A percentile compares a stretch with the other conserved stretches of the same genome.
Evolutionary conservation across 1,284 basidiomycete species (phyloP).

Genomic region (Takashimella tepidaria): DNA sequence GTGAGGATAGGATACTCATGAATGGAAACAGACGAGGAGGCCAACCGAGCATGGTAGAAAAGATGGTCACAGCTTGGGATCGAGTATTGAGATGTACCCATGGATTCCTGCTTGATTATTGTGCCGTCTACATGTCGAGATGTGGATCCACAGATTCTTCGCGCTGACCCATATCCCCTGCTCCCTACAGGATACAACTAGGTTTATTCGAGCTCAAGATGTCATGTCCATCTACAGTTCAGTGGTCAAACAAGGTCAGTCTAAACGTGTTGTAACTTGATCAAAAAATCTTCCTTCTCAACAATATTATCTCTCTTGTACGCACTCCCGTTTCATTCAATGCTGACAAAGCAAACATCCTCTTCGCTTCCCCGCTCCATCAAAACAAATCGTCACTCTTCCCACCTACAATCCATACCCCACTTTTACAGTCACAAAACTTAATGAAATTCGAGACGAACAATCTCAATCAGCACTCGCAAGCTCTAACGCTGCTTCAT

Average conservation of each 20-base stretch:
- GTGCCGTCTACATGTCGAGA: too few relatives aligned
- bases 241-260: constrained; percentile 85
- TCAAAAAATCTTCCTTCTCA: constrained; percentile 1
- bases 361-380: not conserved
- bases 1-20: constrained; percentile 34
- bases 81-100: too few relatives aligned
- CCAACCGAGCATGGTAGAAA: constrained; percentile 37
- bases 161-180: too few relatives aligned
- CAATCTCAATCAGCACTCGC: constrained; percentile 20
- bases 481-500: constrained; percentile 16
- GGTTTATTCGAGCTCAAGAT: constrained; percentile 83
- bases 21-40: too few relatives aligned
- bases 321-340: not conserved
- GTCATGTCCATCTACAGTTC: constrained; percentile 90
- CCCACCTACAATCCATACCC: not conserved
- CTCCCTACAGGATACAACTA: constrained; percentile 66
- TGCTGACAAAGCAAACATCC: constrained; percentile 4
- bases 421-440: constrained; percentile 64
- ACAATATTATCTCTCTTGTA: not conserved
- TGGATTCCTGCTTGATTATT: too few relatives aligned
- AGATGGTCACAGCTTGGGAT: constrained; percentile 41
- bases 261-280: not conserved
- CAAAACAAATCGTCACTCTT: not conserved
- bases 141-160: too few relatives aligned
- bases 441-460: constrained; percentile 82